Evolutionary conservation across 2,329 filamentous ascomycete genomes (phyloP).

Genomic region (Tolypocladium amazonense): DNA sequence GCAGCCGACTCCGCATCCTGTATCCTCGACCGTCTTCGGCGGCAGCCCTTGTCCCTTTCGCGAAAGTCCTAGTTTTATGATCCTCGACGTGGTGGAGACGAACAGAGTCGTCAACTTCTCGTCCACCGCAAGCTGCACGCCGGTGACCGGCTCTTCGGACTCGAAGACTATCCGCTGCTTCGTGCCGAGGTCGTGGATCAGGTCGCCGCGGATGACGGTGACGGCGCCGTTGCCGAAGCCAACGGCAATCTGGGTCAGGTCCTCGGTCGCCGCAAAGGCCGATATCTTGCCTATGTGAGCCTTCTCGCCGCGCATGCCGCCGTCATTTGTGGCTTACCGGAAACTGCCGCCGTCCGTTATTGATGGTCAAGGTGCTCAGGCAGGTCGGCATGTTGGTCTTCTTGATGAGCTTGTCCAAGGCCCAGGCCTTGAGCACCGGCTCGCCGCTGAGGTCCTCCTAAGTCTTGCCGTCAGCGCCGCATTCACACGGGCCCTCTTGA

Average conservation of each 20-base stretch:
- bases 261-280: constrained; percentile 76
- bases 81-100: constrained; percentile 80
- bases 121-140: constrained; percentile 64
- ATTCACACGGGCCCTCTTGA: background rate
- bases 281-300: constrained; percentile 49
- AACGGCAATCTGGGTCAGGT: constrained; percentile 85
- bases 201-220: constrained; percentile 82
- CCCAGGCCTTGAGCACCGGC: constrained; percentile 94
- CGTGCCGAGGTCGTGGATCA: constrained; percentile 90
- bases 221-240: constrained; percentile 95
- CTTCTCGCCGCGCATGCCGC: accelerated
- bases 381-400: constrained; percentile 86
- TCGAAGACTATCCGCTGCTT: constrained; percentile 93
- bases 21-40: constrained; percentile 78
- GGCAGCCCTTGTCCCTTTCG: constrained; percentile 84
- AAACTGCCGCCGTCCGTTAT: constrained; percentile 86
- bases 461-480: background rate
- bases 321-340: constrained; percentile 46
- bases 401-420: constrained; percentile 84
- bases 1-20: constrained; percentile 85
- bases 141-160: constrained; percentile 91
- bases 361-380: constrained; percentile 73
- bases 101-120: constrained; percentile 65
- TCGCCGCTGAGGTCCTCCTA: constrained; percentile 80
- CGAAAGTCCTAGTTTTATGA: constrained; percentile 77